phyloP scores from a whole-genome alignment of 75 land plant species.

The Gnetum montanum region DNA sequence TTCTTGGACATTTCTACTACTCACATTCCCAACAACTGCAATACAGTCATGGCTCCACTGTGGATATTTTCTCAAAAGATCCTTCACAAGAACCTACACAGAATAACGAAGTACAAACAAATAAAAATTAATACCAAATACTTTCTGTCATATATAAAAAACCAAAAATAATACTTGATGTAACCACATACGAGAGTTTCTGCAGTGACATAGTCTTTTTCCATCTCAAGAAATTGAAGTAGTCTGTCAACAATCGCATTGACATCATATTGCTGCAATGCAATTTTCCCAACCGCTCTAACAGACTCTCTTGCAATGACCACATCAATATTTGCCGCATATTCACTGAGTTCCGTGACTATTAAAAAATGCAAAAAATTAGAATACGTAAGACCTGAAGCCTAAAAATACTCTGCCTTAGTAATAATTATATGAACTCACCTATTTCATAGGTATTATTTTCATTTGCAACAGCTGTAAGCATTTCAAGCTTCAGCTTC shows the following conservation, averaged over 20 bases:
- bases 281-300: constrained; percentile 96
- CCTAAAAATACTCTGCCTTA: too few species aligned
- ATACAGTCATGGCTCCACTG: constrained; percentile 99
- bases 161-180: not conserved
- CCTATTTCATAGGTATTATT: constrained; percentile 98
- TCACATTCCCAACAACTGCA: constrained; percentile 97
- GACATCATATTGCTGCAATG: constrained; percentile 97
- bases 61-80: constrained; percentile 90
- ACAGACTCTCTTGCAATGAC: constrained; percentile 96
- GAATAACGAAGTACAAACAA: not conserved
- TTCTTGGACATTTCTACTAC: constrained; percentile 91
- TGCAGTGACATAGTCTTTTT: constrained; percentile 98
- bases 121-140: not conserved
- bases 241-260: constrained; percentile 98
- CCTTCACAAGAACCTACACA: constrained; percentile 88
- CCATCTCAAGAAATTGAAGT: constrained; percentile 98
- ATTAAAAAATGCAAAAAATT: constrained; percentile 7
- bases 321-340: constrained; percentile 95
- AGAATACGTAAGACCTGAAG: constrained; percentile 5
- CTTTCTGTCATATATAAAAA: not conserved
- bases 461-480: constrained; percentile 98
- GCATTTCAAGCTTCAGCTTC: constrained; percentile 96
- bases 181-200: constrained; percentile 75
- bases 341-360: constrained; percentile 98
- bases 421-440: too few species aligned